A percentile compares a stretch with the other conserved stretches of the same genome.
These are phyloP conservation scores for Biscutella laevigata DNA, from an alignment of 441 rosid genomes.

Conservation along the genomic window DNA sequence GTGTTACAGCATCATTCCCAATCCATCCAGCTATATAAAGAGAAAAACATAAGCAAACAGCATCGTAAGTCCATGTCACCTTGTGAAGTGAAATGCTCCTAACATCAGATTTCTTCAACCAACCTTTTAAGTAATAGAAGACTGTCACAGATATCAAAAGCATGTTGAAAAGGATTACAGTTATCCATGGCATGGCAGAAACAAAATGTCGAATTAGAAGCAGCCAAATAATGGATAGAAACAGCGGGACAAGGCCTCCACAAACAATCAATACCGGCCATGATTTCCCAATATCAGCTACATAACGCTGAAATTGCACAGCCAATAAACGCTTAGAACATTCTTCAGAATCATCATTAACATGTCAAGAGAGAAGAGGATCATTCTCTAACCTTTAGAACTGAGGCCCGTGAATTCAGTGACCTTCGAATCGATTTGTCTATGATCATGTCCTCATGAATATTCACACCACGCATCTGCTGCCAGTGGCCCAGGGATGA, in stretches of 20 bases:
- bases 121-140: slow-evolving; percentile 84
- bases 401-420: slow-evolving; percentile 82
- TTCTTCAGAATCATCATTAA: not conserved
- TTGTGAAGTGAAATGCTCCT: no score
- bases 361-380: slow-evolving; percentile 7
- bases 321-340: slow-evolving; percentile 8
- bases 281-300: slow-evolving; percentile 86
- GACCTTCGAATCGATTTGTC: slow-evolving; percentile 78
- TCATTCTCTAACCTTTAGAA: slow-evolving; percentile 56
- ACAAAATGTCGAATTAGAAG: slow-evolving; percentile 89
- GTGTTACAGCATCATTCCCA: slow-evolving; percentile 70
- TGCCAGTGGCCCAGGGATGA: slow-evolving; percentile 79
- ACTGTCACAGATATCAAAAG: slow-evolving; percentile 80
- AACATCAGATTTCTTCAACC: no score
- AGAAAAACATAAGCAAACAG: no score
- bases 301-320: slow-evolving; percentile 63
- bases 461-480: slow-evolving; percentile 84
- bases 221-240: slow-evolving; percentile 84
- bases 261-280: slow-evolving; percentile 92
- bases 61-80: no score
- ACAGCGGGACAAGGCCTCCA: slow-evolving; percentile 84
- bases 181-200: slow-evolving; percentile 96
- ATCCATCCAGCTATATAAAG: slow-evolving; percentile 35
- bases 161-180: slow-evolving; percentile 72
- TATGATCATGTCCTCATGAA: slow-evolving; percentile 70